Evolutionary conservation across 805 yeast species (phyloP).

Genomic region (Brettanomyces custersianus): DNA sequence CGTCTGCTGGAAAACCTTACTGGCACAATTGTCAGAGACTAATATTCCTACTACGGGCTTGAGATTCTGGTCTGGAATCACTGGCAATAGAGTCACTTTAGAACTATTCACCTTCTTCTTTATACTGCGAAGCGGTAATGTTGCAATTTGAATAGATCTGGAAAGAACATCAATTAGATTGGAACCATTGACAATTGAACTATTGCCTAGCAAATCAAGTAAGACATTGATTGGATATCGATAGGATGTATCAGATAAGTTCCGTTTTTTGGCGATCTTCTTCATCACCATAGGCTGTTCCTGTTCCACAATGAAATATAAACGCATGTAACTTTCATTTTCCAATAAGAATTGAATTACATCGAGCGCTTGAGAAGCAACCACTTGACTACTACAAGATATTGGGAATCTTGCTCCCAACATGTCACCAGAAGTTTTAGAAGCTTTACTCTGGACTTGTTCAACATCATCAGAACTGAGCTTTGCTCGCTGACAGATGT

Average conservation of each 20-base stretch:
- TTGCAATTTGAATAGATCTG: constrained; percentile 64
- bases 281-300: constrained; percentile 39
- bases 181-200: constrained; percentile 61
- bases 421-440: background rate
- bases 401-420: constrained; percentile 33
- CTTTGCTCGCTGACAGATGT: constrained; percentile 44
- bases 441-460: background rate
- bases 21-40: constrained; percentile 75
- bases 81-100: constrained; percentile 34
- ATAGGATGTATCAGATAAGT: constrained; percentile 32
- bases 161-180: constrained; percentile 71
- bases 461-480: background rate
- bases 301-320: constrained; percentile 74
- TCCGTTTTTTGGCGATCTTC: constrained; percentile 27
- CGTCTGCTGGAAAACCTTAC: constrained; percentile 76
- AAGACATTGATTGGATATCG: constrained; percentile 70
- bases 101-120: constrained; percentile 27
- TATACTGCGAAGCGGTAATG: constrained; percentile 58
- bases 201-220: constrained; percentile 51
- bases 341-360: constrained; percentile 64
- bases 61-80: constrained; percentile 53
- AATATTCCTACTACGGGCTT: constrained; percentile 57
- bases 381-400: constrained; percentile 57
- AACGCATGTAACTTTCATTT: constrained; percentile 55
- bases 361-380: constrained; percentile 73